Conservation (phyloP, 257 asterid genomes). For the Fraxinus anomala region DNA sequence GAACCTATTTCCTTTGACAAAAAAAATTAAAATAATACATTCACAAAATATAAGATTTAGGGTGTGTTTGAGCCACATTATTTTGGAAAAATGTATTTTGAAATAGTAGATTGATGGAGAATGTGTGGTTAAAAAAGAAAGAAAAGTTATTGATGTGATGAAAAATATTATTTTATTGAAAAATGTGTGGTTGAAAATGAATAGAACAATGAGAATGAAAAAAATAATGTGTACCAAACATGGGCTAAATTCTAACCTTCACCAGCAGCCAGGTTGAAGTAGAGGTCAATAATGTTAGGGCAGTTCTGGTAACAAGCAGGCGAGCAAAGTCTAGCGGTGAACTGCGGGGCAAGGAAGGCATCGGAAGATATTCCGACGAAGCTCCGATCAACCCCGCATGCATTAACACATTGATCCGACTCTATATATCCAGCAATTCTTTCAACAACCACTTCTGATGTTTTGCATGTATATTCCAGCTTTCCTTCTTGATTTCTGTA, state of each 20-base stretch:
- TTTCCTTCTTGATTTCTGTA: conserved; percentile 32
- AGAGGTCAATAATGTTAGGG: conserved; percentile 74
- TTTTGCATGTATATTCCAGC: conserved; percentile 50
- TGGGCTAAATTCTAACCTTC: conserved; percentile 50
- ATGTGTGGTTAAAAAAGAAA: too few species aligned
- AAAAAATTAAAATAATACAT: too few species aligned
- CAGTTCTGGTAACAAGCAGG: conserved; percentile 59
- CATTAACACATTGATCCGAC: conserved; percentile 57
- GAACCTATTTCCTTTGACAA: too few species aligned
- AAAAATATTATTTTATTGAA: too few species aligned
- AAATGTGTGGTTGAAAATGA: too few species aligned
- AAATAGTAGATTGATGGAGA: too few species aligned
- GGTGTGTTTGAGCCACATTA: too few species aligned
- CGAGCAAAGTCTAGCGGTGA: conserved; percentile 62
- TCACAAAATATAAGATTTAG: too few species aligned
- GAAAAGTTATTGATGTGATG: too few species aligned
- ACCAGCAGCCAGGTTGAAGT: conserved; percentile 71
- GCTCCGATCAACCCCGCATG: conserved; percentile 65
- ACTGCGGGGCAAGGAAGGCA: conserved; percentile 52
- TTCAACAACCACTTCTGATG: conserved; percentile 64
- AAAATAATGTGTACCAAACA: too few species aligned
- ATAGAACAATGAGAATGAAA: too few species aligned
- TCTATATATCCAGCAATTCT: conserved; percentile 57
- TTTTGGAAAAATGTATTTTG: too few species aligned
- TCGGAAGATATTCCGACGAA: conserved; percentile 85